These are phyloP conservation scores for Fusarium heterosporum DNA, from an alignment of 2,329 filamentous ascomycete genomes.

Conservation along the genomic window DNA sequence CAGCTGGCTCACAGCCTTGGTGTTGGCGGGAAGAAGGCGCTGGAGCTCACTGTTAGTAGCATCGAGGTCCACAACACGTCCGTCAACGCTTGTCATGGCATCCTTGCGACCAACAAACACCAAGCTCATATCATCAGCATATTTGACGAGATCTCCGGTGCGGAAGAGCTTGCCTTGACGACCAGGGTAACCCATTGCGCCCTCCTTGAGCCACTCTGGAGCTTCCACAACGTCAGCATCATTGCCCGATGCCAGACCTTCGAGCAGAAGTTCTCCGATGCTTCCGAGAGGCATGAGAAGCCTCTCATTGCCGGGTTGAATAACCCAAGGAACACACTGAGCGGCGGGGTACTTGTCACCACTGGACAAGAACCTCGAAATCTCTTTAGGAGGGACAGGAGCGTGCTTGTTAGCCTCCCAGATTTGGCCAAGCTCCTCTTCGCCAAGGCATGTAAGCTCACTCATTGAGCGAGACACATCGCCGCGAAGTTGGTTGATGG, in stretches of 20 bases:
- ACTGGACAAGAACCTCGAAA: slow-evolving; percentile 30
- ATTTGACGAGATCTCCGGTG: slow-evolving; percentile 46
- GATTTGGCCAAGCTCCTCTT: slow-evolving; percentile 54
- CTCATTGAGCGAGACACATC: slow-evolving; percentile 47
- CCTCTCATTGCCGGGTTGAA: slow-evolving; percentile 42
- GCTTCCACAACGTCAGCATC: slow-evolving; percentile 18
- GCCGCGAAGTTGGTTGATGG: slow-evolving; percentile 62
- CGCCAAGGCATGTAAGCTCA: slow-evolving; percentile 51
- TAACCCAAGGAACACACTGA: slow-evolving; percentile 47
- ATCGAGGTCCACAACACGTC: slow-evolving; percentile 43
- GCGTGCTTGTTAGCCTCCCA: slow-evolving; percentile 46
- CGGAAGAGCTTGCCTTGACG: slow-evolving; percentile 42
- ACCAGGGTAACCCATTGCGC: slow-evolving; percentile 25
- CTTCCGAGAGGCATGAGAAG: slow-evolving; percentile 49
- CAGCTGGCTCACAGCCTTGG: slow-evolving; percentile 30
- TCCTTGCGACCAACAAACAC: slow-evolving; percentile 43
- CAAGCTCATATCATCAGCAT: slow-evolving; percentile 40
- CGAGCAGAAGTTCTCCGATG: slow-evolving; percentile 54
- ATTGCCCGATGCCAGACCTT: slow-evolving; percentile 38
- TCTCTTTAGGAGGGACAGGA: slow-evolving; percentile 25
- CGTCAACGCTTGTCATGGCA: slow-evolving; percentile 39
- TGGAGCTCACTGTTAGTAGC: slow-evolving; percentile 42
- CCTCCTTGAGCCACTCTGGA: slow-evolving; percentile 43
- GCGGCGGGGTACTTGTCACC: slow-evolving; percentile 42
- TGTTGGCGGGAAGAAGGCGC: slow-evolving; percentile 33